phyloP scores from a whole-genome alignment of 768 basidiomycete genomes.

The Mycena rosella region DNA sequence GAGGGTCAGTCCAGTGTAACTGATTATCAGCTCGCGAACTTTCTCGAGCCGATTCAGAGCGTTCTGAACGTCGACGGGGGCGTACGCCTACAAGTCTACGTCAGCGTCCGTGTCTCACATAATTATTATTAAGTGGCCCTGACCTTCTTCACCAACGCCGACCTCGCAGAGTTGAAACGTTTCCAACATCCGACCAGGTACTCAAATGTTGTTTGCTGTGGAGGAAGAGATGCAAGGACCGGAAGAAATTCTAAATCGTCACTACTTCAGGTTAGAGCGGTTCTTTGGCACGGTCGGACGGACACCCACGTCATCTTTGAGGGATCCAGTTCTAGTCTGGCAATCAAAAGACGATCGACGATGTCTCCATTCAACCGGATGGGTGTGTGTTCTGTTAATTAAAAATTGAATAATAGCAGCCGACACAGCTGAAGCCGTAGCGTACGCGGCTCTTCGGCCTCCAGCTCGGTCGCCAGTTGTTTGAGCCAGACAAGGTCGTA shows the following conservation, averaged over 20 bases:
- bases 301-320: slow-evolving; percentile 73
- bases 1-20: slow-evolving; percentile 88
- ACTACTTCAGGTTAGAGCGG: slow-evolving; percentile 50
- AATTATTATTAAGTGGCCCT: neutral
- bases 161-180: slow-evolving; percentile 71
- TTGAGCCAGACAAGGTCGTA: slow-evolving; percentile 90
- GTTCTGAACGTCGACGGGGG: slow-evolving; percentile 69
- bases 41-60: slow-evolving; percentile 79
- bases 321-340: slow-evolving; percentile 86
- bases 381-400: slow-evolving; percentile 46
- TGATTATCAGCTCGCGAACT: slow-evolving; percentile 85
- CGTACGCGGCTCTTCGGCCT: slow-evolving; percentile 63
- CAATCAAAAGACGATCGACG: slow-evolving; percentile 84
- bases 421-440: neutral
- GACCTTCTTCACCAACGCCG: slow-evolving; percentile 75
- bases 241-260: slow-evolving; percentile 82
- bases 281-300: neutral
- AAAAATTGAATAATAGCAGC: slow-evolving; percentile 17
- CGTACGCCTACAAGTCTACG: slow-evolving; percentile 60
- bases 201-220: slow-evolving; percentile 86
- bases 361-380: slow-evolving; percentile 67
- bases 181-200: slow-evolving; percentile 95
- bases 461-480: slow-evolving; percentile 74
- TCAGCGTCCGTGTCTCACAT: neutral
- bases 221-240: slow-evolving; percentile 81